Evolutionary conservation across 345 rosid genomes (phyloP).

Genomic region (Corchorus capsularis): DNA sequence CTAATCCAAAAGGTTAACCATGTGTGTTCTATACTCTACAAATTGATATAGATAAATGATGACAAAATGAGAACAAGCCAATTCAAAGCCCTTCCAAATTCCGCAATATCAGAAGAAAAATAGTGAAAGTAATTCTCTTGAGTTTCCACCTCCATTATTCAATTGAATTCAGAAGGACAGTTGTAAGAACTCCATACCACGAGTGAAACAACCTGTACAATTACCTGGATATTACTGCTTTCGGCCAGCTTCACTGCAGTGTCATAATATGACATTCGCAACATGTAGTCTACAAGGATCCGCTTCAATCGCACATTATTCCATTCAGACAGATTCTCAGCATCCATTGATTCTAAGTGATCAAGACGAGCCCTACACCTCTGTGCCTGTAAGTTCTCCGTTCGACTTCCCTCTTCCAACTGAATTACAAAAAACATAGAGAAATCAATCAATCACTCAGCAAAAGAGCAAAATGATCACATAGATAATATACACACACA

Average conservation of each 20-base stretch:
- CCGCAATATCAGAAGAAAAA: neutral
- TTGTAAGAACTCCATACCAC: neutral
- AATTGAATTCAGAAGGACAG: neutral
- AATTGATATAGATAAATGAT: neutral
- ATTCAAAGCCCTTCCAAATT: neutral
- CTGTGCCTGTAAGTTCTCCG: constrained; percentile 83
- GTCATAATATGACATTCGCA: constrained; percentile 87
- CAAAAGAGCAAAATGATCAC: neutral
- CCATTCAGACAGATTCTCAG: constrained; percentile 74
- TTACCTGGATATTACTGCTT: constrained; percentile 70
- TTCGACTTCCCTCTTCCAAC: constrained; percentile 84
- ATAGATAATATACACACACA: neutral
- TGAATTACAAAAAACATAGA: constrained; percentile 29
- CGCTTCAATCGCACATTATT: constrained; percentile 69
- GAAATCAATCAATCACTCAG: neutral
- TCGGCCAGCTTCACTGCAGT: constrained; percentile 80
- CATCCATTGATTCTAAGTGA: constrained; percentile 83
- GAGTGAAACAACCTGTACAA: constrained; percentile 4
- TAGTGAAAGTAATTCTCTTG: neutral
- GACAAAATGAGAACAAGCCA: neutral
- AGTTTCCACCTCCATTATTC: neutral
- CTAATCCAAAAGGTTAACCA: neutral
- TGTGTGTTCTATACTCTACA: neutral
- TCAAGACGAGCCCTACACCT: constrained; percentile 86
- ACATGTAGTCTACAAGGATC: constrained; percentile 91